Base-by-base conservation (phyloP, 441 rosid species). In the Mallotus japonicus region DNA sequence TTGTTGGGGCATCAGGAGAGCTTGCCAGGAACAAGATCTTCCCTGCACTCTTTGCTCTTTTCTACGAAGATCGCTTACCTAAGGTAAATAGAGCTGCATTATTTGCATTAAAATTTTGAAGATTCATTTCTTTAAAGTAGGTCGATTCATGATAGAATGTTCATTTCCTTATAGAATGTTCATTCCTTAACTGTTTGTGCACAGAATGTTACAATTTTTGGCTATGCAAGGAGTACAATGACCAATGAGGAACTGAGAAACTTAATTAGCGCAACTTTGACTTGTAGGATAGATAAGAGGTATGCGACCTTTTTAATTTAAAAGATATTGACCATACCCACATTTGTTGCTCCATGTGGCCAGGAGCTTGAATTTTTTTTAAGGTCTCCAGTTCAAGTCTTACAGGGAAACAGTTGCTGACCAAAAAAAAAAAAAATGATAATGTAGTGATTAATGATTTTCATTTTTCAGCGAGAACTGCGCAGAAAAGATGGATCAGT, bases 1-100 rank as follows among this genome's bases (percentile, higher is more conserved):
- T 94, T 42, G 87, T 90, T 76, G 99, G 99, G 73, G 99, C 97
- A 56, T 94, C 97, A 8, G 97, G 97, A 53, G 95, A 92, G 69
- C 93, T 94, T 8, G 95, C 97, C 46, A 94, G 82, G 87, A 92
- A 85, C 83, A 94, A 94, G 82, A 92, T 89, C 51, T 94, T 92
- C 63, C 97, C 99, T 3, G 97, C 99, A 59, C 88, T 94, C 57
- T 94, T 94, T 77, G 95, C 97, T 62, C 95, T 94, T 67, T 90
- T 73, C 68, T 89, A 88, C 55, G 96, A 90, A 71, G 89, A 85
- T 64, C 87, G 87, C 70, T 86, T 92, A 19, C 95, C 92, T 15
- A 69, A 83, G 89, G 93, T 87, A 16, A 65, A 47, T n/a, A 40
- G n/a, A 37, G 67, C 47, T 16, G n/a, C 58, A 54, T 19, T 17